Conservation (phyloP, 2,329 filamentous ascomycete species). For the Xylaria sp. region DNA sequence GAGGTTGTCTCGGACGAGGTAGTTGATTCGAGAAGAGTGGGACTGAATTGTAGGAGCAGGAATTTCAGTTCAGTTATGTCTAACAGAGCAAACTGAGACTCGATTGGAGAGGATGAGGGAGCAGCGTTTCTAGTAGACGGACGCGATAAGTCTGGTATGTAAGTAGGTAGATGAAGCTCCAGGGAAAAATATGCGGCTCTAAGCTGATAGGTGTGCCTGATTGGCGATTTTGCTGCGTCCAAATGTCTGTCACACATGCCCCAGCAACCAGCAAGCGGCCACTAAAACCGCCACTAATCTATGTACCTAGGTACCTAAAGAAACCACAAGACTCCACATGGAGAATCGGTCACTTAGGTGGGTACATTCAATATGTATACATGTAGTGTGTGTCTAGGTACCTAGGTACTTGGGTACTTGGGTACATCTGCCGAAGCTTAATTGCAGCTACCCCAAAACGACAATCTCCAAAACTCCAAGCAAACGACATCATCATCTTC, state of each 20-base stretch:
- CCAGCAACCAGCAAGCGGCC: conserved; percentile 15
- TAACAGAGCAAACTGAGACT: neutral
- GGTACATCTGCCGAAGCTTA: neutral
- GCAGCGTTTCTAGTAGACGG: neutral
- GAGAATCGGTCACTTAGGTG: neutral
- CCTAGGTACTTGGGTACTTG: neutral
- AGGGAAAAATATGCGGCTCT: neutral
- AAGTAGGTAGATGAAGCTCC: neutral
- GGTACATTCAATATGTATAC: no score
- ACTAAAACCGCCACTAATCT: neutral
- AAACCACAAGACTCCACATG: no score
- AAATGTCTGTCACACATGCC: neutral
- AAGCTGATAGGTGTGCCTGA: neutral
- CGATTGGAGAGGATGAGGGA: neutral
- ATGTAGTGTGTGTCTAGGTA: neutral
- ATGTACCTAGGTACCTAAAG: neutral
- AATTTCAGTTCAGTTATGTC: neutral
- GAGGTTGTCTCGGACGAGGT: conserved; percentile 1
- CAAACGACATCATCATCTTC: conserved; percentile 20
- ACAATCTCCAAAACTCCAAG: conserved; percentile 33
- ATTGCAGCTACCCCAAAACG: conserved; percentile 38
- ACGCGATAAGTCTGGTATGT: neutral
- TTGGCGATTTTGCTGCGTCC: neutral
- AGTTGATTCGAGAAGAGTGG: conserved; percentile 3
- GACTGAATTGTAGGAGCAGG: neutral